Evolutionary conservation across 2,329 filamentous ascomycete genomes (phyloP).

Genomic region (Lojkania enalia): DNA sequence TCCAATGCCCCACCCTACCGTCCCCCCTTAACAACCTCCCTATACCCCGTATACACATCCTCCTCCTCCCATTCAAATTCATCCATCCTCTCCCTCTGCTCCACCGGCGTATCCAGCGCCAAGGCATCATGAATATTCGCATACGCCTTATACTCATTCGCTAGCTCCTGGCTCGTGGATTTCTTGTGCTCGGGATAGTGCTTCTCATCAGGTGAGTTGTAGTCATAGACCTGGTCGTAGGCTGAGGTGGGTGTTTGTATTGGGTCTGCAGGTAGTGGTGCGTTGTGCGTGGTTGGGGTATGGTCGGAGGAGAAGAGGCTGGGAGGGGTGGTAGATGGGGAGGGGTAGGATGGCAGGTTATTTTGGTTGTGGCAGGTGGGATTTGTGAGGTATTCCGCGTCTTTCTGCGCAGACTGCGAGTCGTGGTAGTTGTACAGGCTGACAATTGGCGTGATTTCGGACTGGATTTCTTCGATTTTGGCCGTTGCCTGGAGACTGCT

Average conservation of each 20-base stretch:
- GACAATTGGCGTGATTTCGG: no score
- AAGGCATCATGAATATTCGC: not conserved
- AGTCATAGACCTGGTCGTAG: not conserved
- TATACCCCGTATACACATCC: not conserved
- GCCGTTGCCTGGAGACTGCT: no score
- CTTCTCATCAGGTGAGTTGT: not conserved
- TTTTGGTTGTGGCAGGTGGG: not conserved
- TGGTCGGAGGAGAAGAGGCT: not conserved
- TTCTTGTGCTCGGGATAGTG: not conserved
- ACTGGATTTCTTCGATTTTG: no score
- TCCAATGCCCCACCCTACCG: no score
- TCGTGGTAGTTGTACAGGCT: not conserved
- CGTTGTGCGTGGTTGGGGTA: not conserved
- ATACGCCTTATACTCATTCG: not conserved
- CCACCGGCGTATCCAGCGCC: not conserved
- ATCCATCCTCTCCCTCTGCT: not conserved
- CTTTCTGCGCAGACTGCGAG: no score
- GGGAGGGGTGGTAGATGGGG: not conserved
- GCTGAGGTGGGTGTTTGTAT: not conserved
- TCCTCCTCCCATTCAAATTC: slow-evolving; percentile 5
- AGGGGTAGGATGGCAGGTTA: not conserved
- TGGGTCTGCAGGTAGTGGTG: not conserved
- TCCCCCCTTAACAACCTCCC: not conserved
- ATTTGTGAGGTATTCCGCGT: not conserved
- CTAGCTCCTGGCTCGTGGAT: not conserved